Base-by-base conservation (phyloP, 2,329 filamentous ascomycete genomes). In the Aspergillus cejpii region DNA sequence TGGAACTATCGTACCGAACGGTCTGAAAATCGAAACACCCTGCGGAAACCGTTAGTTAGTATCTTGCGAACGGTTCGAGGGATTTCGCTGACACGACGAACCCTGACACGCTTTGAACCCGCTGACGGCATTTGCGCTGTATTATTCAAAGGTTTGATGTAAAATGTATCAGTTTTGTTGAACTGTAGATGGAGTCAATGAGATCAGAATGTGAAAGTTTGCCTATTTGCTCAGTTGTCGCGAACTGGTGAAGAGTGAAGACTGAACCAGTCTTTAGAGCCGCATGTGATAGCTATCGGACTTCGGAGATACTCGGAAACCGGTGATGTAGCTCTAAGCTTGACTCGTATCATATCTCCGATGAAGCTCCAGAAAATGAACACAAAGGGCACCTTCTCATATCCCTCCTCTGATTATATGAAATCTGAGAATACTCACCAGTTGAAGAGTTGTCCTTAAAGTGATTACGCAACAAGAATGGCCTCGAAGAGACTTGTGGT, bases 401-500 rank as follows among this genome's bases (percentile, higher is more conserved):
- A 3, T 6, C 11, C 17, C 17, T 34, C 11, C 17, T 20, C 14
- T 34, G 14, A n/a, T n/a, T n/a, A 11, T 3, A 3, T 5, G 3
- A 12, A 11, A 2, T 19, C 15, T n/a, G 11, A 34, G 7, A n/a
- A 34, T 19, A 24, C 23, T 24, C 8, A 8, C 23, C 23, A 24
- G 5, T 4, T 4, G 4, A 5, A 24, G 23, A 34, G 10, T 28
- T 26, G 17, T 31, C 21, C 14, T 31, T 31, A 49, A 52, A 51
- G n/a, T 45, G 40, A 49, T 38, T 47, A 48, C 44, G 44, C 33
- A 14, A 61, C 76, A 42, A 34, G 14, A 34, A 73, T 77, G 53
- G 75, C 77, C 39, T 74, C 80, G 45, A 95, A 89, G 71, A 84
- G 81, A 68, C 75, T 98, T 34, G 82, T 97, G 33, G 89, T 98